Conservation (phyloP, 495 filamentous ascomycete species). For the Astrocystis sublimbata region DNA sequence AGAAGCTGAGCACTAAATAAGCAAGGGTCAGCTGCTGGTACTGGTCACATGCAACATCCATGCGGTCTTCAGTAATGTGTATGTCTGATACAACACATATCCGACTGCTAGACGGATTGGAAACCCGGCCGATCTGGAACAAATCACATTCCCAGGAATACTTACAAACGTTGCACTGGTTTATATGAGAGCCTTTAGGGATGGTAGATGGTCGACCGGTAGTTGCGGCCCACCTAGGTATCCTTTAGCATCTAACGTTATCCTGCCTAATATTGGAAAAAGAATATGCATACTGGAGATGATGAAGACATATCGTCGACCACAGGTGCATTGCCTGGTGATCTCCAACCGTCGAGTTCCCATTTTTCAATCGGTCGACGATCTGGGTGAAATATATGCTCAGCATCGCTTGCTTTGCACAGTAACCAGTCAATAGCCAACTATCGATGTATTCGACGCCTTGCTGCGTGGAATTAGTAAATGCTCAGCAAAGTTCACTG, state of each 20-base stretch:
- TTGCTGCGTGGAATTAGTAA: slow-evolving; percentile 24
- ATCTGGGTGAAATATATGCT: slow-evolving; percentile 34
- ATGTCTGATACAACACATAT: not conserved
- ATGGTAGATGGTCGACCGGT: slow-evolving; percentile 34
- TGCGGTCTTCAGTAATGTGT: not conserved
- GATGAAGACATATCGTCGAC: slow-evolving; percentile 36
- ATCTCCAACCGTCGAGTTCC: slow-evolving; percentile 23
- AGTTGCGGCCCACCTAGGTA: slow-evolving; percentile 30
- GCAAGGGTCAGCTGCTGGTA: not conserved
- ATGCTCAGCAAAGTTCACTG: not conserved
- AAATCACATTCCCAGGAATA: not conserved
- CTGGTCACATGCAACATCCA: too few species aligned
- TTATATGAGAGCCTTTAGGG: slow-evolving; percentile 26
- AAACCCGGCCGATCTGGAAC: not conserved
- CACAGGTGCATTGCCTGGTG: slow-evolving; percentile 31
- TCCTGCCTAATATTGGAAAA: not conserved
- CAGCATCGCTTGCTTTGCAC: slow-evolving; percentile 35
- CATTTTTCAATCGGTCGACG: slow-evolving; percentile 27
- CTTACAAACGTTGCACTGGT: slow-evolving; percentile 30
- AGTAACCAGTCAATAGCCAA: slow-evolving; percentile 35
- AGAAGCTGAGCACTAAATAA: slow-evolving; percentile 29
- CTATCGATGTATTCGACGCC: slow-evolving; percentile 35
- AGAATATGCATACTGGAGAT: slow-evolving; percentile 28
- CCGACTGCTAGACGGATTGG: not conserved
- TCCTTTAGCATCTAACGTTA: not conserved